A percentile compares a stretch with the other conserved stretches of the same genome.
Conservation (phyloP, 2,329 filamentous ascomycete species). For the Alternaria consortialis region DNA sequence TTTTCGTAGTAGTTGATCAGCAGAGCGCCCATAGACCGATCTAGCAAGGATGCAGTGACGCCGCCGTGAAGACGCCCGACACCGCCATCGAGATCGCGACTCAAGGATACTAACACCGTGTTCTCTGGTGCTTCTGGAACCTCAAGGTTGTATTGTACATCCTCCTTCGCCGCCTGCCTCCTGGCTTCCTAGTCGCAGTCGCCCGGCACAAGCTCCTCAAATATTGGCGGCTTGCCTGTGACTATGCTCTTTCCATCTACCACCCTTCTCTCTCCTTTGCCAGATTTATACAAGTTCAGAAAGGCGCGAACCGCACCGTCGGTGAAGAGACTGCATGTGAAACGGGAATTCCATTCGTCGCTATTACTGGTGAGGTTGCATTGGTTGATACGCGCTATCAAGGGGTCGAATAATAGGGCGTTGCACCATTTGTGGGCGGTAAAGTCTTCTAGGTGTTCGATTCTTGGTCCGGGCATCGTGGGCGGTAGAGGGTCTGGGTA, state of each 20-base stretch:
- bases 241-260: constrained; percentile 13
- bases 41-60: constrained; percentile 34
- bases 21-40: constrained; percentile 38
- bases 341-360: constrained; percentile 22
- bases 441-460: constrained; percentile 40
- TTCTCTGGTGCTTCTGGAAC: constrained; percentile 30
- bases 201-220: background rate
- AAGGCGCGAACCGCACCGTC: constrained; percentile 36
- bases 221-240: background rate
- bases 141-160: constrained; percentile 19
- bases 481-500: background rate
- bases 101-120: constrained; percentile 32
- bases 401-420: constrained; percentile 24
- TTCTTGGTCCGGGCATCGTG: constrained; percentile 1
- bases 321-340: constrained; percentile 36
- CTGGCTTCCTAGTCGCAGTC: background rate
- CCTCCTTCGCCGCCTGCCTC: constrained; percentile 18
- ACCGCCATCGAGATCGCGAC: constrained; percentile 33
- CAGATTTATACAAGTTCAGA: constrained; percentile 32
- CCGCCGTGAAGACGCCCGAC: constrained; percentile 37
- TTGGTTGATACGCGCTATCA: constrained; percentile 29
- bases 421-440: constrained; percentile 38
- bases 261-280: constrained; percentile 13
- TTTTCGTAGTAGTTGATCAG: constrained; percentile 25
- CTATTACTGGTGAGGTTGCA: constrained; percentile 15